A percentile compares a stretch with the other conserved stretches of the same genome.
These are phyloP conservation scores for Batkoa obscura DNA, from an alignment of 371 early-diverging fungal genomes.

Conservation along the genomic window DNA sequence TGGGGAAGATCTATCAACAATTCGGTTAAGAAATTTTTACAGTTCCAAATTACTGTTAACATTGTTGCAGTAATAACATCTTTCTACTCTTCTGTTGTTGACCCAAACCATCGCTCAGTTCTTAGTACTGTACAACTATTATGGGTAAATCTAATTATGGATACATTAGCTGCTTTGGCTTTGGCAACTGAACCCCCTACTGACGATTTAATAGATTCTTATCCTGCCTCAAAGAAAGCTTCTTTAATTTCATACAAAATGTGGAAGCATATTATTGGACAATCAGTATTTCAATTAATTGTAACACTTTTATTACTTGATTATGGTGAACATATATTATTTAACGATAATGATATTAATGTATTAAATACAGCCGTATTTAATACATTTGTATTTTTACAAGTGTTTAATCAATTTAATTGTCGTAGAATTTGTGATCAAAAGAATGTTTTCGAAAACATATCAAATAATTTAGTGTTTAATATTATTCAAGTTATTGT, in stretches of 20 bases:
- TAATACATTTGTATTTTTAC: slow-evolving; percentile 59
- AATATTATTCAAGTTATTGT: slow-evolving; percentile 30
- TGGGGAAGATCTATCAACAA: slow-evolving; percentile 95
- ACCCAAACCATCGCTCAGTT: slow-evolving; percentile 31
- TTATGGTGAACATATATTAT: slow-evolving; percentile 12
- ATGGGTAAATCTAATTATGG: slow-evolving; percentile 82
- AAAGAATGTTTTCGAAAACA: slow-evolving; percentile 36
- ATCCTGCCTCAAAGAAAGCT: slow-evolving; percentile 54
- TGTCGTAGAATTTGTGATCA: slow-evolving; percentile 43
- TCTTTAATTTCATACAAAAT: slow-evolving; percentile 72
- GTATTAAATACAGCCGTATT: slow-evolving; percentile 39
- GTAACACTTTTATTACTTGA: slow-evolving; percentile 30
- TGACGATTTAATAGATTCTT: slow-evolving; percentile 50
- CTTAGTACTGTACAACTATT: slow-evolving; percentile 71
- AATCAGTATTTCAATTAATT: slow-evolving; percentile 35
- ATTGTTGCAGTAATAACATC: slow-evolving; percentile 64
- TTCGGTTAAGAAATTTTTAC: slow-evolving; percentile 84
- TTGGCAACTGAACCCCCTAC: slow-evolving; percentile 70
- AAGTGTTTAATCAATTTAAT: slow-evolving; percentile 57
- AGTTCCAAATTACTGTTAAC: slow-evolving; percentile 93
- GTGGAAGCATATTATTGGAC: slow-evolving; percentile 58
- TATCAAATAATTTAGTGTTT: slow-evolving; percentile 33
- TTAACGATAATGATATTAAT: not conserved
- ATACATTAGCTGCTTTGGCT: slow-evolving; percentile 70
- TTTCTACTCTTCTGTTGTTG: slow-evolving; percentile 35